These are phyloP conservation scores for Cinchona pubescens DNA, from an alignment of 257 asterid species.

Conservation along the genomic window DNA sequence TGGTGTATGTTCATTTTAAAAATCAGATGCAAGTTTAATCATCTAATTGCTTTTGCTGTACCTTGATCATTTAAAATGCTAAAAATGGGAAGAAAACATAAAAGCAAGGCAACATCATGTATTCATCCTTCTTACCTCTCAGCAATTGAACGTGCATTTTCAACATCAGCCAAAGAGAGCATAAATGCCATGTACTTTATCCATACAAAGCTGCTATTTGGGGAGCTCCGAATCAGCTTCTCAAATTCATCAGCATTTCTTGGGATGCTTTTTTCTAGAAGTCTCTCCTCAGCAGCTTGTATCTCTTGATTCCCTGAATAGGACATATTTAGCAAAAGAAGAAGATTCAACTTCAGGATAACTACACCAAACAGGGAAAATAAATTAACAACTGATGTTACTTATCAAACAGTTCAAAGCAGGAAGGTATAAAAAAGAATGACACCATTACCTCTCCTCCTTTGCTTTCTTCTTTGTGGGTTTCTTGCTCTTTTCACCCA, in stretches of 20 bases:
- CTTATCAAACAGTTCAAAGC: neutral
- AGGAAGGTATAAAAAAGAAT: neutral
- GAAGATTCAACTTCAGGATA: neutral
- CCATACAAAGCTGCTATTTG: slow-evolving; percentile 89
- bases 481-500: slow-evolving; percentile 54
- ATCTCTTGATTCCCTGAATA: slow-evolving; percentile 79
- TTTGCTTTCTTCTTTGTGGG: slow-evolving; percentile 58
- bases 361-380: neutral
- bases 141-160: slow-evolving; percentile 85
- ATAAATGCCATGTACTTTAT: slow-evolving; percentile 85
- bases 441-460: slow-evolving; percentile 50
- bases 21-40: neutral
- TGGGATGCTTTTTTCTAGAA: slow-evolving; percentile 68
- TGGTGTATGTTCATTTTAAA: neutral
- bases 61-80: neutral
- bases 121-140: slow-evolving; percentile 55
- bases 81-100: neutral
- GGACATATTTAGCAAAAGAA: slow-evolving; percentile 6
- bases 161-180: slow-evolving; percentile 82
- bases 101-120: neutral
- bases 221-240: slow-evolving; percentile 73
- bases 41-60: neutral
- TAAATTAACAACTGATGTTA: neutral
- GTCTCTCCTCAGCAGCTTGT: slow-evolving; percentile 91
- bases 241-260: slow-evolving; percentile 83